A percentile compares a stretch with the other conserved stretches of the same genome.
phyloP scores from a whole-genome alignment of 768 basidiomycete species.

The Cystofilobasidium capitatum region DNA sequence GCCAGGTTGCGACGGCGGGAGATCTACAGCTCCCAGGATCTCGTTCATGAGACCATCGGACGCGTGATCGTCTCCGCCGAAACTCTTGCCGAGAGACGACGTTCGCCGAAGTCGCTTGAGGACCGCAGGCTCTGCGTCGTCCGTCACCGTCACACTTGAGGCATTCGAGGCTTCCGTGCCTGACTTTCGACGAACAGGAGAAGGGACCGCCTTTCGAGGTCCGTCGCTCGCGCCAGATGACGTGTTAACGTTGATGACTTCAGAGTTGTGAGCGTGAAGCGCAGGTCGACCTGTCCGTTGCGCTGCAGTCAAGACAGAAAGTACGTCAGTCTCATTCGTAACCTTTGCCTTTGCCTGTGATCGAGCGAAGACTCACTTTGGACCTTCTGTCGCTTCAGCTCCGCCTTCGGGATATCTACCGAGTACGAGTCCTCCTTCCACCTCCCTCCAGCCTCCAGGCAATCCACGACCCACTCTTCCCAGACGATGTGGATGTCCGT shows the following conservation, averaged over 20 bases:
- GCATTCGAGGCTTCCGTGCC: background rate
- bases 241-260: background rate
- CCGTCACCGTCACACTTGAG: background rate
- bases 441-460: conserved; percentile 58
- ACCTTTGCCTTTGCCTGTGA: background rate
- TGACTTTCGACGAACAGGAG: background rate
- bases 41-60: background rate
- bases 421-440: conserved; percentile 39
- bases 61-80: background rate
- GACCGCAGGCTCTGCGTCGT: conserved; percentile 11
- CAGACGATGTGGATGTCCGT: conserved; percentile 53
- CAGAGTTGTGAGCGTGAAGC: conserved; percentile 10
- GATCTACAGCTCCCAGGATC: background rate
- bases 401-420: conserved; percentile 16
- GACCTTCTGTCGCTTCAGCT: background rate
- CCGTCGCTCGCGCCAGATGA: background rate
- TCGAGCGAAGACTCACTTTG: background rate
- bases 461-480: conserved; percentile 98
- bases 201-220: background rate
- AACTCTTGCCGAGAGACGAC: background rate
- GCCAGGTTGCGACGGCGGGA: background rate
- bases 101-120: conserved; percentile 13
- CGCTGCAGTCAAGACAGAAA: background rate
- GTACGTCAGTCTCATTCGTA: background rate
- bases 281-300: background rate